Percentiles rank a stretch among this genome's conserved stretches.
Conservation (phyloP, 352 stramenopile genomes). For the Phytophthora pisi region DNA sequence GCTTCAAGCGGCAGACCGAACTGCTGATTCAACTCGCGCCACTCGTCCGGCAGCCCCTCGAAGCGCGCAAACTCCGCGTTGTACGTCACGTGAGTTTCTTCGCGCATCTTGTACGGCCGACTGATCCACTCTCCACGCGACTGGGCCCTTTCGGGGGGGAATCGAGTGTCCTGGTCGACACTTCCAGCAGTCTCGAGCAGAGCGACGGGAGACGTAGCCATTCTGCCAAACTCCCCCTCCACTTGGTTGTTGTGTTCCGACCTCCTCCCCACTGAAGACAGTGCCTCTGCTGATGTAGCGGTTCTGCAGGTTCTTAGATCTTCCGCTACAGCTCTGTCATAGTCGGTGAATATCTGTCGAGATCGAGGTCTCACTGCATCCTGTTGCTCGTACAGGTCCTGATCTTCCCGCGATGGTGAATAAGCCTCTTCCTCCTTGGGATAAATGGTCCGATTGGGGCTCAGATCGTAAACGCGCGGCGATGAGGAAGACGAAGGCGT, state of each 20-base stretch:
- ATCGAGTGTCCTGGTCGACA: not conserved
- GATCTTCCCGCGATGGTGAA: not conserved
- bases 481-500: conserved; percentile 1
- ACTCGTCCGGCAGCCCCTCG: conserved; percentile 72
- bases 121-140: conserved; percentile 52
- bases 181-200: conserved; percentile 17
- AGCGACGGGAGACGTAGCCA: conserved; percentile 18
- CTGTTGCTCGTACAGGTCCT: conserved; percentile 4
- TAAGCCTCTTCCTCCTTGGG: conserved; percentile 9
- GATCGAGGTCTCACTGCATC: not conserved
- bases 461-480: not conserved
- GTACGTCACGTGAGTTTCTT: conserved; percentile 80
- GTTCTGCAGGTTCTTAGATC: not conserved
- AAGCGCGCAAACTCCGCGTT: conserved; percentile 70
- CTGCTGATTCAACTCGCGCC: conserved; percentile 70
- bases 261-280: not conserved
- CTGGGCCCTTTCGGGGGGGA: not conserved
- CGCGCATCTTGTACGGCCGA: conserved; percentile 64
- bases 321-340: not conserved
- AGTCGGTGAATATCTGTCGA: not conserved
- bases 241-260: conserved; percentile 16
- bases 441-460: conserved; percentile 10
- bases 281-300: not conserved
- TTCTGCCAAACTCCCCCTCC: not conserved
- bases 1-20: conserved; percentile 74